phyloP scores from a whole-genome alignment of 331 rosid genomes.

The Rosa hybrid region DNA sequence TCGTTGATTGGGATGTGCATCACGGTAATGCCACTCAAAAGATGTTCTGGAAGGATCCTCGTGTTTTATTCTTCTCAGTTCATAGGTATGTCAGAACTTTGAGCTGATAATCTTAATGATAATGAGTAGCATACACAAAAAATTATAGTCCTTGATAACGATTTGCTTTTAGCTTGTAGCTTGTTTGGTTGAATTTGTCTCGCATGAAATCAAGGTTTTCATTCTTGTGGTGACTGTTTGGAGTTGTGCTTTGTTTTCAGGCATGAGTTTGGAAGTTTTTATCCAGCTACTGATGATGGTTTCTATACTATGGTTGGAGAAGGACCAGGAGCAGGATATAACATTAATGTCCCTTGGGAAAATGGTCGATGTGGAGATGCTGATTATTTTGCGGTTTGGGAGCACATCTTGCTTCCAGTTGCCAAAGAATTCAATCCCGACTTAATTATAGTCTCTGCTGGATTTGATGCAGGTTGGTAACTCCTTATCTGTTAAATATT shows the following conservation, averaged over 20 bases:
- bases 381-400: conserved; percentile 94
- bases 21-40: conserved; percentile 98
- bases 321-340: conserved; percentile 87
- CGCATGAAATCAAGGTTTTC: conserved; percentile 9
- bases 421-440: conserved; percentile 84
- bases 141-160: conserved; percentile 1
- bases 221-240: conserved; percentile 25
- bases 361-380: conserved; percentile 87
- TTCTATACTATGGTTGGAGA: conserved; percentile 75
- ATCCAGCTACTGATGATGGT: conserved; percentile 77
- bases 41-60: conserved; percentile 83
- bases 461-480: conserved; percentile 92
- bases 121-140: neutral
- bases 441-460: conserved; percentile 83
- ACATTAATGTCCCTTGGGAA: conserved; percentile 97
- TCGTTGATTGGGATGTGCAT: conserved; percentile 99
- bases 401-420: conserved; percentile 86
- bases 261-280: conserved; percentile 85
- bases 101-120: conserved; percentile 5
- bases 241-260: conserved; percentile 43
- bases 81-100: conserved; percentile 61
- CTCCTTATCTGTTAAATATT: neutral
- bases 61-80: conserved; percentile 91
- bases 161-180: conserved; percentile 9
- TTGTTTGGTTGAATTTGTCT: conserved; percentile 6